Evolutionary conservation across 768 basidiomycete genomes (phyloP).

Genomic region (Multifurca ochricompacta): DNA sequence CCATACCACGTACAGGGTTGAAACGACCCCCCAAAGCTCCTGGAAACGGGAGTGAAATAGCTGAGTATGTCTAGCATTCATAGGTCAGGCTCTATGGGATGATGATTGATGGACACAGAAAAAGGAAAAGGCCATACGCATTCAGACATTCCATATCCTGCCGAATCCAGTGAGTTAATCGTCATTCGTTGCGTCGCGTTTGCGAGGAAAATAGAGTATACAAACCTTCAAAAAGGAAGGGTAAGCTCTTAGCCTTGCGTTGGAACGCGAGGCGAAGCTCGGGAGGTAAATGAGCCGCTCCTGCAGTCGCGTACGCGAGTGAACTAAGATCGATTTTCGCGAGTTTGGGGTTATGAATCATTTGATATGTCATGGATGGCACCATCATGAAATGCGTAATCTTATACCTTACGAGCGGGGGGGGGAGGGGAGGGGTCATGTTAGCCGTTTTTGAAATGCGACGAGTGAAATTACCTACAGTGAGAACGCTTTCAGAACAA

Average conservation of each 20-base stretch:
- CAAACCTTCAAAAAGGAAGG: not conserved
- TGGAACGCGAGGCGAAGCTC: conserved; percentile 2
- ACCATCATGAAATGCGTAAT: conserved; percentile 11
- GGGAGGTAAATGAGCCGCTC: conserved; percentile 5
- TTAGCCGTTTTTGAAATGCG: not conserved
- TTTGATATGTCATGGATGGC: conserved; percentile 11
- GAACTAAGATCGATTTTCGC: conserved; percentile 4
- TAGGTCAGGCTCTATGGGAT: not conserved
- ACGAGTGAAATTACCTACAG: conserved; percentile 37
- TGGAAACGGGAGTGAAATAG: conserved; percentile 3
- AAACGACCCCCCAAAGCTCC: conserved; percentile 5
- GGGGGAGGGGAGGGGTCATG: too few species aligned
- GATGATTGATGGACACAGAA: not conserved
- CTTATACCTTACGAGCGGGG: not conserved
- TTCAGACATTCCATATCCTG: conserved; percentile 18
- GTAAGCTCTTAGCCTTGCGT: not conserved
- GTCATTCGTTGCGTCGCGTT: not conserved
- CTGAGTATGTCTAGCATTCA: conserved; percentile 15
- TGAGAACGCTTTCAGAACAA: conserved; percentile 46
- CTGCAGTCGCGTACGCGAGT: not conserved
- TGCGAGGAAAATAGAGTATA: not conserved
- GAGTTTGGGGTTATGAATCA: conserved; percentile 5
- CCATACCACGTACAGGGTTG: conserved; percentile 32
- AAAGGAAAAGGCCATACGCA: conserved; percentile 7
- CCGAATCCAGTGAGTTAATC: not conserved